Percentiles rank a stretch among this genome's conserved stretches.
These are phyloP conservation scores for Heliosperma pusillum DNA, from an alignment of 148 eudicot genomes.

Conservation along the genomic window DNA sequence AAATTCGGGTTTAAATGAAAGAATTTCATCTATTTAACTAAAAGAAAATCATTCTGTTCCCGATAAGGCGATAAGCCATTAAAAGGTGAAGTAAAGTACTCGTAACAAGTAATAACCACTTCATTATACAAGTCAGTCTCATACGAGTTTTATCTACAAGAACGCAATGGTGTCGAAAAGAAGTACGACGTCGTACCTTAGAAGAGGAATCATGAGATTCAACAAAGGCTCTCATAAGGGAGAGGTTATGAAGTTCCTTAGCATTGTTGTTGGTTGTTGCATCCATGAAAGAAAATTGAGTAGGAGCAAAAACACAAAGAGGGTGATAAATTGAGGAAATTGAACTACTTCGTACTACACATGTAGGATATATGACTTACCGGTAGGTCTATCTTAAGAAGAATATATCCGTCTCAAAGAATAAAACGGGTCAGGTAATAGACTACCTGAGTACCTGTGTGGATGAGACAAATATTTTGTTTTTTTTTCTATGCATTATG, in stretches of 20 bases:
- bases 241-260: conserved; percentile 38
- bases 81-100: no score
- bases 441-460: no score
- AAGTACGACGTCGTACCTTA: conserved; percentile 39
- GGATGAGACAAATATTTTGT: no score
- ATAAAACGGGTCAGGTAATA: no score
- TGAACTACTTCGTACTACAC: neutral
- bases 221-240: conserved; percentile 48
- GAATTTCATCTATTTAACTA: no score
- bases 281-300: neutral
- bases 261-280: neutral
- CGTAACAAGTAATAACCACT: no score
- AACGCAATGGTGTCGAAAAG: neutral
- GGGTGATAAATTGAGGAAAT: neutral
- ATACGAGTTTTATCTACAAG: neutral
- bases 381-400: no score
- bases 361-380: neutral
- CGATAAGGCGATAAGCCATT: no score
- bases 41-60: no score
- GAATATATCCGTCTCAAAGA: no score
- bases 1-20: no score
- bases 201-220: conserved; percentile 55
- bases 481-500: no score
- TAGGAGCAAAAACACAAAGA: neutral
- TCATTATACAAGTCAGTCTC: neutral